Percentiles rank a stretch among this genome's conserved stretches.
Evolutionary conservation across 179 eudicot genomes (phyloP).

Genomic region (Camellia oleifera): DNA sequence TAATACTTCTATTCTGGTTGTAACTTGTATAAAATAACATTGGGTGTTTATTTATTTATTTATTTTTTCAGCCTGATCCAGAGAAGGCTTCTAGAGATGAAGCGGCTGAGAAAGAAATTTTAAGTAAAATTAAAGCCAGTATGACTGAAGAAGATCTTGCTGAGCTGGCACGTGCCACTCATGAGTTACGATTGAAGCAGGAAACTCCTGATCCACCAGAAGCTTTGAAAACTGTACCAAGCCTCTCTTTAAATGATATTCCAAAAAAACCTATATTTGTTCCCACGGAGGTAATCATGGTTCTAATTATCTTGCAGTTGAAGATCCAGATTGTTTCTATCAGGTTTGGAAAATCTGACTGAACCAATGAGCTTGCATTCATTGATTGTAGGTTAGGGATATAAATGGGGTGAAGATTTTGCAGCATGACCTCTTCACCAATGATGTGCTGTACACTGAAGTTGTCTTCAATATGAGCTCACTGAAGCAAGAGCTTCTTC

Average conservation of each 20-base stretch:
- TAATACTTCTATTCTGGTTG: not conserved
- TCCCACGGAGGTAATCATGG: slow-evolving; percentile 69
- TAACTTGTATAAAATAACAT: not conserved
- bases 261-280: slow-evolving; percentile 76
- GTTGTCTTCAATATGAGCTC: slow-evolving; percentile 84
- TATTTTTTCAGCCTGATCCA: slow-evolving; percentile 77
- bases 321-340: not conserved
- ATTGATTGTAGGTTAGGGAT: slow-evolving; percentile 62
- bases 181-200: slow-evolving; percentile 81
- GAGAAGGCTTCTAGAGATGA: slow-evolving; percentile 93
- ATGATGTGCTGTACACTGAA: slow-evolving; percentile 87
- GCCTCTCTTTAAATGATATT: slow-evolving; percentile 83
- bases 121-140: slow-evolving; percentile 77
- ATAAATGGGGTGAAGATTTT: slow-evolving; percentile 77
- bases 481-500: slow-evolving; percentile 86
- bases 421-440: slow-evolving; percentile 94
- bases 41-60: slow-evolving; percentile 2
- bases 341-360: slow-evolving; percentile 15
- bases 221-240: slow-evolving; percentile 84
- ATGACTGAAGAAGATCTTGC: slow-evolving; percentile 96
- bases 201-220: slow-evolving; percentile 99
- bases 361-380: slow-evolving; percentile 12
- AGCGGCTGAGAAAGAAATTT: slow-evolving; percentile 66
- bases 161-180: slow-evolving; percentile 86
- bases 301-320: slow-evolving; percentile 13